A percentile compares a stretch with the other conserved stretches of the same genome.
These are phyloP conservation scores for Penicillium sp. DNA, from an alignment of 2,329 filamentous ascomycete genomes.

Conservation along the genomic window DNA sequence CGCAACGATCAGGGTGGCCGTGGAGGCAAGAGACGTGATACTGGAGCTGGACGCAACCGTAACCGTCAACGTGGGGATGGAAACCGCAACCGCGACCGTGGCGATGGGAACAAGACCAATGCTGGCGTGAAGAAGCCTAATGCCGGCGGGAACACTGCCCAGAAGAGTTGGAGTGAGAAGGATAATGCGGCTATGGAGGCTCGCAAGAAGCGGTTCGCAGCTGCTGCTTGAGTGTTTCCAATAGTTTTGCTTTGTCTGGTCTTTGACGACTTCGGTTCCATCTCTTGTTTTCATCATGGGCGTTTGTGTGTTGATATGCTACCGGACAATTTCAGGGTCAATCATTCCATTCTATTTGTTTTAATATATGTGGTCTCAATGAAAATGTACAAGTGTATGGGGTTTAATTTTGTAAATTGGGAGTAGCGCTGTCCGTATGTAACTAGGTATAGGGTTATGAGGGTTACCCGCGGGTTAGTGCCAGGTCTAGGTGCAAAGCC, in stretches of 20 bases:
- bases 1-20: slow-evolving; percentile 40
- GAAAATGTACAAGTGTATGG: not conserved
- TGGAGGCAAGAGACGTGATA: slow-evolving; percentile 43
- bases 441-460: not conserved
- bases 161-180: slow-evolving; percentile 37
- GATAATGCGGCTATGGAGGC: slow-evolving; percentile 46
- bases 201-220: slow-evolving; percentile 48
- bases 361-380: slow-evolving; percentile 7
- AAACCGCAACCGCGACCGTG: slow-evolving; percentile 25
- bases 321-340: slow-evolving; percentile 16
- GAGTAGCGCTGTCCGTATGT: not conserved
- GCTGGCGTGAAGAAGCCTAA: slow-evolving; percentile 15
- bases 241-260: not conserved
- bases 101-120: slow-evolving; percentile 15
- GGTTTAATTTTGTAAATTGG: not conserved
- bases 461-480: too few relatives aligned
- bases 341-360: slow-evolving; percentile 17
- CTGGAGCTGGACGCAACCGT: slow-evolving; percentile 36
- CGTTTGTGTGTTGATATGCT: slow-evolving; percentile 24
- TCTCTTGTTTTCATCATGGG: slow-evolving; percentile 18
- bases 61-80: slow-evolving; percentile 25
- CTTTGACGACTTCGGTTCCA: not conserved
- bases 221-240: slow-evolving; percentile 26
- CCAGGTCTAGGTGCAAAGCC: too few relatives aligned
- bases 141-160: slow-evolving; percentile 18